Evolutionary conservation across 805 yeast species (phyloP), one percentile per base, ranked within the genome.

Genomic region (Saccharomyces cerevisiae): DNA sequence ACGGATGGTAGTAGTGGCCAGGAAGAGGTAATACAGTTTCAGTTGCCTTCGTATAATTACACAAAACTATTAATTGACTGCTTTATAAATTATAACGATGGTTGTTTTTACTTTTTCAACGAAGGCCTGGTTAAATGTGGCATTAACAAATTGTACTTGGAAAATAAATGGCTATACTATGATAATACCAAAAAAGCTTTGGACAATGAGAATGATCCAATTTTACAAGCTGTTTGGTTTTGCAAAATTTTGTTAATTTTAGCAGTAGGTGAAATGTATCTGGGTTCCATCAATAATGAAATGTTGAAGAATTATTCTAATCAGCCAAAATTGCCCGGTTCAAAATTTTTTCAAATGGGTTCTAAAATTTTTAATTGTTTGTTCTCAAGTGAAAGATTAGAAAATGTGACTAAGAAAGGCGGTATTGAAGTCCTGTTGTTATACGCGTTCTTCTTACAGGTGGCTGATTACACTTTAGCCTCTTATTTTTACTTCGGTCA

Each of bases 391-490:
- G 90, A 90, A n/a, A 86, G 89, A 6, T 79, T 87, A 50, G 91
- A 85, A 64, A 85, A 84, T 61, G 80, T 84, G 52, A 85, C 89
- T 0, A 80, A 84, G 61, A 90, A 85, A 64, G 91, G 92, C 41
- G 90, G 91, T 55, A 79, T 87, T 24, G 95, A 87, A 66, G 89
- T 85, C 2, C 73, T 85, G 73, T 68, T 87, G 27, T 70, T 87
- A 17, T 86, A 86, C 70, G 92, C 92, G 0, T 87, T 87, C 62
- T 87, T 84, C 65, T 70, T 87, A 30, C 95, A 87, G 67, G 92
- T 87, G 28, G 92, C 92, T 0, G 95, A 87, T 65, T 85, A 90
- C 63, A 87, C 91, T 1, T 84, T 86, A 6, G 87, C 91, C 0
- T 85, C 91, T 3, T 87, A 87, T 61, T 85, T 87, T 63, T 87